Evolutionary conservation across 371 early-diverging fungal genomes (phyloP).

Genomic region (Astathelohania contejeani): DNA sequence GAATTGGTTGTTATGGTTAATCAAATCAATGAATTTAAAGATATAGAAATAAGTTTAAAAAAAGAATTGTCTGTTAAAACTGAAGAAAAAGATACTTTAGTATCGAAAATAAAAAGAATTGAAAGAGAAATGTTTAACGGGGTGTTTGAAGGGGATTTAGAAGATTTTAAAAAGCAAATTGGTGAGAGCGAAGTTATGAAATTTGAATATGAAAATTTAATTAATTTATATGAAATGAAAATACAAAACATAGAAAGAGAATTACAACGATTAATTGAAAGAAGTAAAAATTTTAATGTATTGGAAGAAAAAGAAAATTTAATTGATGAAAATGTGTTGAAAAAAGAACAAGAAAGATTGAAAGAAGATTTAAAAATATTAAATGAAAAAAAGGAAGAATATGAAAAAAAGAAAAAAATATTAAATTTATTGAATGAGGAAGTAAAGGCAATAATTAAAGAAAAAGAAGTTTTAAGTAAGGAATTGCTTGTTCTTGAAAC

Average conservation of each 20-base stretch:
- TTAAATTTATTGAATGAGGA: neutral
- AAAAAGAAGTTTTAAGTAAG: neutral
- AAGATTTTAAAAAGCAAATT: conserved; percentile 23
- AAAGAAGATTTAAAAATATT: too few species aligned
- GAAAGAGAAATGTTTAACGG: conserved; percentile 9
- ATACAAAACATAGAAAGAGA: conserved; percentile 25
- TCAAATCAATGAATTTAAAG: too few species aligned
- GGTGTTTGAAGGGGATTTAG: conserved; percentile 1
- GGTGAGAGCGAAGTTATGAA: conserved; percentile 10
- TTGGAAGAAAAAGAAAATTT: conserved; percentile 7
- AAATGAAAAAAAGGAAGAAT: neutral
- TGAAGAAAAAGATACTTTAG: neutral
- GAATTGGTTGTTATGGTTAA: neutral
- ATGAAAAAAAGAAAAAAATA: neutral
- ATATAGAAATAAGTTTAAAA: too few species aligned
- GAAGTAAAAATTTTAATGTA: too few species aligned
- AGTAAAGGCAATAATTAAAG: neutral
- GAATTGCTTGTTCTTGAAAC: neutral
- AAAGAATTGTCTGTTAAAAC: too few species aligned
- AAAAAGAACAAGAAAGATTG: conserved; percentile 10
- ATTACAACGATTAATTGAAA: too few species aligned
- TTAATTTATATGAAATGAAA: too few species aligned
- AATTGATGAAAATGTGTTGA: conserved; percentile 3
- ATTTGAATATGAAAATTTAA: conserved; percentile 21
- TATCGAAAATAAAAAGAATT: conserved; percentile 2